Conservation (phyloP, 1,284 basidiomycete species). For the Naganishia cerealis region DNA sequence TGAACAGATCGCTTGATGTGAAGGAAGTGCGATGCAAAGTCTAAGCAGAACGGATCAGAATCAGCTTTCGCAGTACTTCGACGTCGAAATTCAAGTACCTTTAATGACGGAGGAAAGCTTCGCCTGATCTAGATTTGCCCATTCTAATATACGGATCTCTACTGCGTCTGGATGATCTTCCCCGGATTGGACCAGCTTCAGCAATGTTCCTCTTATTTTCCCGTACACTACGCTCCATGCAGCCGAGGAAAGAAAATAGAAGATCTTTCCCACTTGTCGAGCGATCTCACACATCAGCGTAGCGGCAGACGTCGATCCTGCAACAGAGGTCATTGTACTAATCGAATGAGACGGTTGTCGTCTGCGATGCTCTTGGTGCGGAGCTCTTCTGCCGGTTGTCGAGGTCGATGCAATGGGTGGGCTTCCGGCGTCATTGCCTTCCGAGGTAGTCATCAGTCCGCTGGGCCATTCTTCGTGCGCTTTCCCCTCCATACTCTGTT, state of each 20-base stretch:
- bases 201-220: conserved; percentile 71
- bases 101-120: conserved; percentile 50
- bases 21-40: conserved; percentile 77
- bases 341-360: conserved; percentile 19
- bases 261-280: conserved; percentile 64
- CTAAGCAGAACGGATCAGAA: conserved; percentile 45
- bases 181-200: conserved; percentile 60
- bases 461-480: conserved; percentile 9
- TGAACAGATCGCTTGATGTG: conserved; percentile 78
- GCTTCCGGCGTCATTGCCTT: conserved; percentile 1
- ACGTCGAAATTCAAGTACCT: conserved; percentile 11
- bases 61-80: conserved; percentile 40
- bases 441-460: conserved; percentile 2
- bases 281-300: conserved; percentile 45
- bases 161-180: conserved; percentile 60
- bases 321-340: not conserved
- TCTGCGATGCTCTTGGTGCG: conserved; percentile 4
- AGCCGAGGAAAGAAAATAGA: conserved; percentile 83
- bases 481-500: conserved; percentile 24
- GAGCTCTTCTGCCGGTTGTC: not conserved
- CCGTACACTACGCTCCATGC: conserved; percentile 82
- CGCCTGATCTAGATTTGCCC: conserved; percentile 52
- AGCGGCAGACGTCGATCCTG: conserved; percentile 3
- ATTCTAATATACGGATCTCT: conserved; percentile 53
- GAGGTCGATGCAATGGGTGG: not conserved